Conservation (phyloP, 192 early-diverging fungal genomes). For the Coemansia sp. region DNA sequence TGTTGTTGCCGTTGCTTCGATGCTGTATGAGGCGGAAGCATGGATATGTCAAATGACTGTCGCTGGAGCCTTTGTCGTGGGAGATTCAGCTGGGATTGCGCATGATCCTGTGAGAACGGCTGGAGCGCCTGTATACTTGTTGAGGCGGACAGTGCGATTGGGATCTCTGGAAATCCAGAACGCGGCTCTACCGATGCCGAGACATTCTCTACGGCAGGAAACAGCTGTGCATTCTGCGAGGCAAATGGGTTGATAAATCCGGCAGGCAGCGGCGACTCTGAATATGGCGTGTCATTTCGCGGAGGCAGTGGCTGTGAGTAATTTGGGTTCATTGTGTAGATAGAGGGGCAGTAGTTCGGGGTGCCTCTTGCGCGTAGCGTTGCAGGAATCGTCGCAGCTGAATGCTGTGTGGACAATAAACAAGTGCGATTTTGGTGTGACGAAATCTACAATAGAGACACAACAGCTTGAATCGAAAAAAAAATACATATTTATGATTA, state of each 20-base stretch:
- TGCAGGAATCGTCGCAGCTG: slow-evolving; percentile 15
- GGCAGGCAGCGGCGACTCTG: slow-evolving; percentile 3
- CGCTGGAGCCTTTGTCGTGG: slow-evolving; percentile 16
- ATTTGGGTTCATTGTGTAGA: slow-evolving; percentile 16
- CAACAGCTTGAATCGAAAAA: not conserved
- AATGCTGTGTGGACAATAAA: not conserved
- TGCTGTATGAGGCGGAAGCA: slow-evolving; percentile 12
- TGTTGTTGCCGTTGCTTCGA: slow-evolving; percentile 1
- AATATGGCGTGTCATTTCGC: not conserved
- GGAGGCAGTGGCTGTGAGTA: slow-evolving; percentile 2
- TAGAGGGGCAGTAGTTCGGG: slow-evolving; percentile 3
- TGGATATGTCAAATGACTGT: slow-evolving; percentile 33
- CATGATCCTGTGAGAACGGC: slow-evolving; percentile 6
- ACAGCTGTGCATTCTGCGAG: not conserved
- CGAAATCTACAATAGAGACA: not conserved
- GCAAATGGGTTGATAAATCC: slow-evolving; percentile 13
- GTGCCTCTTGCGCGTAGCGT: slow-evolving; percentile 10
- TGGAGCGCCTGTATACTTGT: slow-evolving; percentile 14
- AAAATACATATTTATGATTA: no score
- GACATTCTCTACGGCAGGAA: not conserved
- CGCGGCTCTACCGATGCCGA: not conserved
- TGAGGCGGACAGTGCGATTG: slow-evolving; percentile 8
- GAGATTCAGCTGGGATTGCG: slow-evolving; percentile 11
- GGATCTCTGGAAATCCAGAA: not conserved
- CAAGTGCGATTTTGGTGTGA: not conserved